Conservation (phyloP, 345 rosid species). For the Erysimum cheiranthoides region DNA sequence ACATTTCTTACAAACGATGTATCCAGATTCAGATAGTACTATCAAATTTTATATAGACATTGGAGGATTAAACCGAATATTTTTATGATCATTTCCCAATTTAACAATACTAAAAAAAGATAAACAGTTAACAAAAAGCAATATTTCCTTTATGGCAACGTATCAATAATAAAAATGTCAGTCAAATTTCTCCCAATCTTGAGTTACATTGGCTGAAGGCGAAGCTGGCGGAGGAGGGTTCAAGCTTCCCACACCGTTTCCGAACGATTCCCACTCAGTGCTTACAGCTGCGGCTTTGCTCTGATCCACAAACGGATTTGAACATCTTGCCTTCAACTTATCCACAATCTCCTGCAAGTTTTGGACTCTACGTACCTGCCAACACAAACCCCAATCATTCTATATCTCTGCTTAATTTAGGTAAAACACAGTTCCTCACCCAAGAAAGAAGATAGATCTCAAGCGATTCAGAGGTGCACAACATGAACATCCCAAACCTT, state of each 20-base stretch:
- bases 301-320: conserved; percentile 58
- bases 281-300: conserved; percentile 57
- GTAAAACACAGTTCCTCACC: not conserved
- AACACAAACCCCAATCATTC: conserved; percentile 19
- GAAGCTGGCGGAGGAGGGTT: conserved; percentile 63
- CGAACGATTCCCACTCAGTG: conserved; percentile 84
- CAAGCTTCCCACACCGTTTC: conserved; percentile 74
- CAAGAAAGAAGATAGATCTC: not conserved
- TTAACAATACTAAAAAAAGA: conserved; percentile 8
- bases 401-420: not conserved
- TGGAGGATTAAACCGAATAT: not conserved
- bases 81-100: conserved; percentile 16
- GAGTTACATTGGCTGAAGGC: conserved; percentile 58
- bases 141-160: not conserved
- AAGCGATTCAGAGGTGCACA: conserved; percentile 1
- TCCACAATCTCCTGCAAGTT: conserved; percentile 73
- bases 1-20: not conserved
- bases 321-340: conserved; percentile 66
- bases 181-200: conserved; percentile 83
- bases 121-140: not conserved
- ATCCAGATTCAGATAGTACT: not conserved
- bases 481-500: not conserved
- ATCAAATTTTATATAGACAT: not conserved
- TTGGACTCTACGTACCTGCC: conserved; percentile 79
- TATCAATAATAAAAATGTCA: conserved; percentile 43